phyloP scores from a whole-genome alignment of 805 yeast species.

The Zygosaccharomyces gambellarensis region DNA sequence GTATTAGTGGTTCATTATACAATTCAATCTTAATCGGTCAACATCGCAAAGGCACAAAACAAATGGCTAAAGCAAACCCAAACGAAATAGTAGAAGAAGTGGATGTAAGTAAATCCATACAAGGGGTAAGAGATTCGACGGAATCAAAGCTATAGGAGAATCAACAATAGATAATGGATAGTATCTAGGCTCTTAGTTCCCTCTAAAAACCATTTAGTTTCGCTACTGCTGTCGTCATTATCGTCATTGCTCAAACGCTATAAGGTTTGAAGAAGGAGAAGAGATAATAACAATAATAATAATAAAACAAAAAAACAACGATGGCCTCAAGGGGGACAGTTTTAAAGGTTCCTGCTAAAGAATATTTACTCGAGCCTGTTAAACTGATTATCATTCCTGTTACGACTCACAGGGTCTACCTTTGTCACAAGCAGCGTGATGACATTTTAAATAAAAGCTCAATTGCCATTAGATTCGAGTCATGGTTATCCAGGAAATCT shows the following conservation, averaged over 20 bases:
- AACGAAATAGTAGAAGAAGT: background rate
- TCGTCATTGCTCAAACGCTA: no score
- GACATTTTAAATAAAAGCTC: conserved; percentile 35
- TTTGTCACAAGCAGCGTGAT: conserved; percentile 61
- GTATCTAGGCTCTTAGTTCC: background rate
- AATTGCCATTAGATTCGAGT: conserved; percentile 38
- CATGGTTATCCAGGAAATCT: conserved; percentile 47
- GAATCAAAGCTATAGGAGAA: background rate
- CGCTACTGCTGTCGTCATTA: background rate
- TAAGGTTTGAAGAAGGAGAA: no score
- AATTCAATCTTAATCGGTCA: background rate
- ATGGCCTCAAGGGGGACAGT: background rate
- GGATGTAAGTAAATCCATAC: no score
- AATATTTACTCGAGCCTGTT: conserved; percentile 40
- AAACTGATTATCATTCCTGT: conserved; percentile 70
- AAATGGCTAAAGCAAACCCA: conserved; percentile 1
- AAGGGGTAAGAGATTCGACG: background rate
- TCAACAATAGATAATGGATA: background rate
- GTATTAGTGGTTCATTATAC: background rate
- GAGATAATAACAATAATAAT: no score
- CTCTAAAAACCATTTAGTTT: background rate
- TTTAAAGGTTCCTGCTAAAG: conserved; percentile 11
- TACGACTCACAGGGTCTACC: conserved; percentile 53
- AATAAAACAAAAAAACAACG: background rate
- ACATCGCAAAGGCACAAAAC: conserved; percentile 6